These are phyloP conservation scores for Hirschioporus abietinus DNA, from an alignment of 768 basidiomycete genomes.

Conservation along the genomic window DNA sequence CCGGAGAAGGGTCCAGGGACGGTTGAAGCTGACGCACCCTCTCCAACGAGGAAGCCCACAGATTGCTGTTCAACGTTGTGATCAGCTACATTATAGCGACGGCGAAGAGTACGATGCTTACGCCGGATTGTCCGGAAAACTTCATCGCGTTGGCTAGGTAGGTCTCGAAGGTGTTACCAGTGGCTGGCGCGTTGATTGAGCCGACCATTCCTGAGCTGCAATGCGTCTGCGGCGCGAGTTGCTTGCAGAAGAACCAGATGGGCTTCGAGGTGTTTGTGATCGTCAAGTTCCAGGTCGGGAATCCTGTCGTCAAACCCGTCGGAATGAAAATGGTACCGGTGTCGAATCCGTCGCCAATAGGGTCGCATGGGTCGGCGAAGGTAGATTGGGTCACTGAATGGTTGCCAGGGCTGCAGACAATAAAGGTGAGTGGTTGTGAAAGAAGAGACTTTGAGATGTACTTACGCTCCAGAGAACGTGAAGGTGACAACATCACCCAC, in stretches of 20 bases:
- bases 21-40: conserved; percentile 44
- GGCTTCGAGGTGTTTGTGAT: conserved; percentile 42
- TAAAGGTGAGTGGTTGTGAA: not conserved
- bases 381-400: conserved; percentile 50
- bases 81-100: not conserved
- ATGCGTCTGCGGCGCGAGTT: conserved; percentile 34
- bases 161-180: conserved; percentile 36
- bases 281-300: conserved; percentile 45
- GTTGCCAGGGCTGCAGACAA: conserved; percentile 37
- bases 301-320: conserved; percentile 15
- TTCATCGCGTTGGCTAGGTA: conserved; percentile 31
- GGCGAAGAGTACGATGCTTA: conserved; percentile 20
- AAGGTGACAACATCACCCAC: conserved; percentile 46
- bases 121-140: conserved; percentile 26
- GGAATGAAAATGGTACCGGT: conserved; percentile 47
- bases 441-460: not conserved
- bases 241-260: conserved; percentile 59
- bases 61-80: conserved; percentile 29
- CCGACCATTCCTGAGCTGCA: conserved; percentile 35
- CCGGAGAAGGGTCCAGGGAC: conserved; percentile 34
- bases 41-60: conserved; percentile 35
- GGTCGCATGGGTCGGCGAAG: conserved; percentile 40
- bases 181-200: conserved; percentile 45
- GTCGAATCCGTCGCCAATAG: conserved; percentile 43
- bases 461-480: conserved; percentile 41